These are phyloP conservation scores for Rhodotorula sp. DNA, from an alignment of 1,284 basidiomycete species.

Conservation along the genomic window DNA sequence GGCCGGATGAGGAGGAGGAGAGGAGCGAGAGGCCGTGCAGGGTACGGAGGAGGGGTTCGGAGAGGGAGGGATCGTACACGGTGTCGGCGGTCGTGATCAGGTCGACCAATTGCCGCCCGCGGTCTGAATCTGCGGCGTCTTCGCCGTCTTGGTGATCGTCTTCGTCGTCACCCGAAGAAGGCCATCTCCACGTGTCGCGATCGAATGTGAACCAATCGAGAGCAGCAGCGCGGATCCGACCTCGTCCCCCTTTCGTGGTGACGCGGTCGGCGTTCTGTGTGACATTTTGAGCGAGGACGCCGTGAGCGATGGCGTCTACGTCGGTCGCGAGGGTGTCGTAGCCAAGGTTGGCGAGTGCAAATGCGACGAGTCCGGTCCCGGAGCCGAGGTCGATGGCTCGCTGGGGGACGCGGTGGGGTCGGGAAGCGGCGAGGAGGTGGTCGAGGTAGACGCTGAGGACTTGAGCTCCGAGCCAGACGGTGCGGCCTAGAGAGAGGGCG, in stretches of 20 bases:
- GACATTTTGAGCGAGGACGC: slow-evolving; percentile 68
- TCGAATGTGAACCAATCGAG: slow-evolving; percentile 56
- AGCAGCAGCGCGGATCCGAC: slow-evolving; percentile 46
- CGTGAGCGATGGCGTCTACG: slow-evolving; percentile 63
- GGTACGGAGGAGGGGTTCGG: slow-evolving; percentile 69
- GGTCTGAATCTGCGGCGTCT: neutral
- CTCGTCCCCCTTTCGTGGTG: neutral
- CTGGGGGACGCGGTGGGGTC: neutral
- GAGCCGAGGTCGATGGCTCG: slow-evolving; percentile 72
- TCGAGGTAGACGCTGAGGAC: slow-evolving; percentile 39
- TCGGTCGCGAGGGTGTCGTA: slow-evolving; percentile 80
- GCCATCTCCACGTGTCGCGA: slow-evolving; percentile 52
- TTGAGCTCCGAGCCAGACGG: slow-evolving; percentile 73
- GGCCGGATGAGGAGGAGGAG: slow-evolving; percentile 13
- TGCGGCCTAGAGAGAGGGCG: slow-evolving; percentile 62
- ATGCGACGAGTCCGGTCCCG: slow-evolving; percentile 58
- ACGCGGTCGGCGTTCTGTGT: slow-evolving; percentile 51
- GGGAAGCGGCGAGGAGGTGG: slow-evolving; percentile 15
- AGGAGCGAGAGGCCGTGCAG: slow-evolving; percentile 56
- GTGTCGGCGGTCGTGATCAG: slow-evolving; percentile 83
- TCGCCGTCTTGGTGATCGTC: neutral
- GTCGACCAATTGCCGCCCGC: slow-evolving; percentile 61
- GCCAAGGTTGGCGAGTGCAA: slow-evolving; percentile 66
- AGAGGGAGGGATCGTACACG: slow-evolving; percentile 65
- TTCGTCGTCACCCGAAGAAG: neutral